A percentile compares a stretch with the other conserved stretches of the same genome.
Evolutionary conservation across 768 basidiomycete species (phyloP).

Genomic region (Saitozyma podzolica): DNA sequence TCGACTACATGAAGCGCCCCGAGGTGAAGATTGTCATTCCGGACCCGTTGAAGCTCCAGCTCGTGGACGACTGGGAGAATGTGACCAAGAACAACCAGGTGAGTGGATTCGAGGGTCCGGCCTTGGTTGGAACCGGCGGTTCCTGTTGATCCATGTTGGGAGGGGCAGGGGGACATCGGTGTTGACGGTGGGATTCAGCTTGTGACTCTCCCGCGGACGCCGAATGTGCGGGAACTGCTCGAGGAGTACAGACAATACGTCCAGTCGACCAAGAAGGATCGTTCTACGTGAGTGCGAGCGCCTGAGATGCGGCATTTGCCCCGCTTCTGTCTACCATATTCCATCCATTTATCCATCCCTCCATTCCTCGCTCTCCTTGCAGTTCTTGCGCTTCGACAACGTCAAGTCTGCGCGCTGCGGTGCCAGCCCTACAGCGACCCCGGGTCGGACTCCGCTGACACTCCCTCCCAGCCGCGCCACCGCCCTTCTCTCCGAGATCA

Average conservation of each 20-base stretch:
- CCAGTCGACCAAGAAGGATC: conserved; percentile 39
- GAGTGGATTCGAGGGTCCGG: conserved; percentile 16
- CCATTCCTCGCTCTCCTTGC: not conserved
- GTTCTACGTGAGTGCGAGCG: conserved; percentile 33
- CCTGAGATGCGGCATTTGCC: too few relatives aligned
- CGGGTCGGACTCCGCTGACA: too few relatives aligned
- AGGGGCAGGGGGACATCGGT: not conserved
- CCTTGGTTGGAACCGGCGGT: too few relatives aligned
- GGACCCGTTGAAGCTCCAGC: conserved; percentile 78
- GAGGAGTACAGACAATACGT: conserved; percentile 70
- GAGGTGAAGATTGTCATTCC: conserved; percentile 90
- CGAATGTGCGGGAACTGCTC: conserved; percentile 74
- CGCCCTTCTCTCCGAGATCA: conserved; percentile 72
- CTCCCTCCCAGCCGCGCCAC: conserved; percentile 61
- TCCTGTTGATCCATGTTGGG: not conserved
- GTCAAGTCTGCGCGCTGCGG: too few relatives aligned
- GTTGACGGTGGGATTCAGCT: conserved; percentile 59
- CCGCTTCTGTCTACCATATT: too few relatives aligned
- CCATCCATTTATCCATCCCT: not conserved
- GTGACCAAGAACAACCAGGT: conserved; percentile 94
- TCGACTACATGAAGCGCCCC: conserved; percentile 73
- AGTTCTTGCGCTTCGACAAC: not conserved
- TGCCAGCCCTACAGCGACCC: too few relatives aligned
- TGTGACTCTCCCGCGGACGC: conserved; percentile 75
- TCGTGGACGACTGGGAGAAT: conserved; percentile 97